Evolutionary conservation across 495 filamentous ascomycete species (phyloP).

Genomic region (Annulohypoxylon maeteangense): DNA sequence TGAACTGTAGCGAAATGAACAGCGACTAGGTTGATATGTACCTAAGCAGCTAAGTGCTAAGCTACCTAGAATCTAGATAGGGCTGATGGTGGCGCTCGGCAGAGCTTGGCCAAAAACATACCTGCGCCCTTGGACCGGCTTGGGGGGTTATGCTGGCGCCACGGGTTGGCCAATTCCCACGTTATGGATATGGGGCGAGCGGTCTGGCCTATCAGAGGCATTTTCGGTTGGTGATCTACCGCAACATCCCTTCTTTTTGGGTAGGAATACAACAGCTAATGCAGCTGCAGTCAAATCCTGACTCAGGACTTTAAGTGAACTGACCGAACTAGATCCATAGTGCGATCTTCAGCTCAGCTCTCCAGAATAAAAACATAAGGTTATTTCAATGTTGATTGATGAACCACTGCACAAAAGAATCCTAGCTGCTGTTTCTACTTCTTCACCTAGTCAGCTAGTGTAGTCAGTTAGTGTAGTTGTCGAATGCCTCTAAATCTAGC

Average conservation of each 20-base stretch:
- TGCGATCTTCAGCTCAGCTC: neutral
- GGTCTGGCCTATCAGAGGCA: conserved; percentile 16
- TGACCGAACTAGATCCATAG: neutral
- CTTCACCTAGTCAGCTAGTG: no score
- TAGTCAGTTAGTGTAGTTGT: no score
- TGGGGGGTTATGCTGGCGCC: conserved; percentile 32
- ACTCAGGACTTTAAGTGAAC: neutral
- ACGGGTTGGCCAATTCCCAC: conserved; percentile 31
- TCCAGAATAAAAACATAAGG: neutral
- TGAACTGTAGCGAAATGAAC: conserved; percentile 19
- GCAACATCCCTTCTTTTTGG: conserved; percentile 25
- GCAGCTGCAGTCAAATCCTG: neutral
- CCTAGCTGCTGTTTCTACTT: neutral
- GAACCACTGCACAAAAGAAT: neutral
- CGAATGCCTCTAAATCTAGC: neutral
- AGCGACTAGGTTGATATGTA: no score
- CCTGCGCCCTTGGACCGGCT: neutral
- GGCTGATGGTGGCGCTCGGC: conserved; percentile 36
- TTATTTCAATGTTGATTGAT: neutral
- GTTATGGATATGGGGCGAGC: neutral
- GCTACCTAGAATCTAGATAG: conserved; percentile 35
- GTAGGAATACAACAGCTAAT: conserved; percentile 5
- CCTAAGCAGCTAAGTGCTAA: no score
- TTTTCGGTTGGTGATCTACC: conserved; percentile 8
- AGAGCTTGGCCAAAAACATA: conserved; percentile 20